Evolutionary conservation across 139 green algal genomes (phyloP).

Genomic region (Asterochloris sp.): DNA sequence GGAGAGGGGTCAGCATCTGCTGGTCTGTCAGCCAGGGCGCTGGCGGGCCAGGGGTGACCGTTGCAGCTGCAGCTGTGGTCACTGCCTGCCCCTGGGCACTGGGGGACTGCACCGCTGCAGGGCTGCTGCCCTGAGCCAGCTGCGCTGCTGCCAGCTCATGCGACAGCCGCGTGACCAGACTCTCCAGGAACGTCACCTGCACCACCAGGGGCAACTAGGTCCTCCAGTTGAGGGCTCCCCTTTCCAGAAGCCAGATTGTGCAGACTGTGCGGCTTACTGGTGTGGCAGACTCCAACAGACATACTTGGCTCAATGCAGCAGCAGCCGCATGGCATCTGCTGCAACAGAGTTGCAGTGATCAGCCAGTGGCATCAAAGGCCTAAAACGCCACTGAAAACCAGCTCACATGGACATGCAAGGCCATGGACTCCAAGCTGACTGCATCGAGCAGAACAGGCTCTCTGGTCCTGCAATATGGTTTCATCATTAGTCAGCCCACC

Average conservation of each 20-base stretch:
- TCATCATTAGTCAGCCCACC: too few species aligned
- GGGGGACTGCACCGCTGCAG: background rate
- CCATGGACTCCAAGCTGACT: too few species aligned
- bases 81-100: too few species aligned
- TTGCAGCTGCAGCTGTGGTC: background rate
- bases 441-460: too few species aligned
- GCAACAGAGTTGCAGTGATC: background rate
- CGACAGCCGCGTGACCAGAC: constrained; percentile 42
- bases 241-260: background rate
- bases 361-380: background rate
- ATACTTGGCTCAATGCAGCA: background rate
- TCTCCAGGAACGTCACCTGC: constrained; percentile 44
- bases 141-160: constrained; percentile 32
- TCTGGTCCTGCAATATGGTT: too few species aligned
- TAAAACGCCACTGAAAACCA: too few species aligned
- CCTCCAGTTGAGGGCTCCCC: background rate
- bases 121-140: background rate
- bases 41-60: background rate
- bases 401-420: too few species aligned
- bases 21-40: constrained; percentile 27
- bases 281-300: background rate
- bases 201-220: background rate
- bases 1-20: constrained; percentile 35
- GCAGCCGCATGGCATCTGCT: background rate
- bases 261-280: background rate